phyloP scores from a whole-genome alignment of 2,329 filamentous ascomycete species.

The Huntiella bhutanensis region DNA sequence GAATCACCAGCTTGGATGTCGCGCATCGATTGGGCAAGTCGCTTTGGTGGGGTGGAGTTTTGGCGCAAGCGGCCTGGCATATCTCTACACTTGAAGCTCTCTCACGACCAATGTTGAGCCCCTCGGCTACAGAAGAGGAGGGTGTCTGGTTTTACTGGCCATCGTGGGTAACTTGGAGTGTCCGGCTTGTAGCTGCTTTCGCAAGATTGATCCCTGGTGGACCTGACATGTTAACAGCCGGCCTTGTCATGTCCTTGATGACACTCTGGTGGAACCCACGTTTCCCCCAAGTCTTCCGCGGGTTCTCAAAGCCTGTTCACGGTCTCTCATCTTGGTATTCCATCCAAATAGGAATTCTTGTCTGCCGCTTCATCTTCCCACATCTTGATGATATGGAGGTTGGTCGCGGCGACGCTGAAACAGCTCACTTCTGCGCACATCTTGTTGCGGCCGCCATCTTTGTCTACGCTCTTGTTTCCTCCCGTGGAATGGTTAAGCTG shows the following conservation, averaged over 20 bases:
- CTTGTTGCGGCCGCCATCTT: constrained; percentile 32
- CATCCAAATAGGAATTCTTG: constrained; percentile 40
- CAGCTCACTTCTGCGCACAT: constrained; percentile 34
- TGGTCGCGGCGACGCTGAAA: constrained; percentile 20
- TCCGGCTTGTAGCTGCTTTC: constrained; percentile 12
- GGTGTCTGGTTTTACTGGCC: constrained; percentile 5
- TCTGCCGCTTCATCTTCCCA: constrained; percentile 33
- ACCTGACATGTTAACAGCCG: constrained; percentile 25
- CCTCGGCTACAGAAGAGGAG: neutral
- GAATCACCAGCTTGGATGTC: constrained; percentile 23
- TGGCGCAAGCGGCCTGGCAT: constrained; percentile 34
- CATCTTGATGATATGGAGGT: constrained; percentile 23
- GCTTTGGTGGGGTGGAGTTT: constrained; percentile 30
- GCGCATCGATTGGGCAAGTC: constrained; percentile 24
- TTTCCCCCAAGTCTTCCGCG: constrained; percentile 39
- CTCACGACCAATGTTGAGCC: neutral
- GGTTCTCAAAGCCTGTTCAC: constrained; percentile 38
- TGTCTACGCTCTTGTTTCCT: constrained; percentile 18
- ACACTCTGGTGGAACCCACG: constrained; percentile 52
- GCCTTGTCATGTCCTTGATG: constrained; percentile 29
- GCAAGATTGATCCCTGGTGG: constrained; percentile 23
- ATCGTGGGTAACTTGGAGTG: neutral
- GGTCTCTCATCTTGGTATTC: constrained; percentile 48
- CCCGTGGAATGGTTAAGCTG: constrained; percentile 18
- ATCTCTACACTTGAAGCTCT: constrained; percentile 15